Evolutionary conservation across 306 rosid genomes (phyloP), one percentile per base, ranked within the genome.

Genomic region (Cucurbita ficifolia): DNA sequence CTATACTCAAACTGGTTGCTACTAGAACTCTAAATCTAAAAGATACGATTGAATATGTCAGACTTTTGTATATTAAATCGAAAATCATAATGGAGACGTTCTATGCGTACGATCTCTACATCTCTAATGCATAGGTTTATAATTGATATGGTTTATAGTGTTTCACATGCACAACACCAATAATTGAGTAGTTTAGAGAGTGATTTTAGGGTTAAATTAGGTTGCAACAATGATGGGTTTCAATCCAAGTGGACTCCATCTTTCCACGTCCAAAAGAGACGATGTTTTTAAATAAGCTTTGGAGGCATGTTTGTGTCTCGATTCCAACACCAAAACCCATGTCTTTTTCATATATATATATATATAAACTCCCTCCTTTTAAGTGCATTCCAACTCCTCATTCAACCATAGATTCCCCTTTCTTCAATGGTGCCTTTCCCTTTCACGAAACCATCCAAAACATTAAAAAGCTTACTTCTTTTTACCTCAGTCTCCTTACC

Each of bases 351-450:
- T n/a, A n/a, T n/a, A n/a, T 2, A 29, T 29, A 29, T 2, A 29
- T 29, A 29, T 29, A 29, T 29, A 29, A 92, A 88, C 91, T 86
- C 72, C 79, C 71, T 49, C 61, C 87, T 79, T 90, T 85, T 68
- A 58, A 89, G 99, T 91, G 99, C 97, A 89, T 87, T 91, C 97
- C 97, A 94, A 87, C 99, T 91, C 97, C 87, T 88, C 92, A 52
- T 89, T 85, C 98, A 94, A 89, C 93, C 76, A 51, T 72, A 72
- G 35, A 72, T 72, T 72, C 61, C 76, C 76, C 33, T 29, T 36
- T 52, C 36, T 72, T 39, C 63, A 5, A n/a, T 55, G 51, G 76
- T 55, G 60, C 19, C 19, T 40, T 72, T 51, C 51, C 63, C 76
- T 72, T 72, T 72, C 76, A 68, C 57, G 19, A 68, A 46, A 68